These are phyloP conservation scores for Fennellomyces sp. DNA, from an alignment of 371 early-diverging fungal genomes.

Conservation along the genomic window DNA sequence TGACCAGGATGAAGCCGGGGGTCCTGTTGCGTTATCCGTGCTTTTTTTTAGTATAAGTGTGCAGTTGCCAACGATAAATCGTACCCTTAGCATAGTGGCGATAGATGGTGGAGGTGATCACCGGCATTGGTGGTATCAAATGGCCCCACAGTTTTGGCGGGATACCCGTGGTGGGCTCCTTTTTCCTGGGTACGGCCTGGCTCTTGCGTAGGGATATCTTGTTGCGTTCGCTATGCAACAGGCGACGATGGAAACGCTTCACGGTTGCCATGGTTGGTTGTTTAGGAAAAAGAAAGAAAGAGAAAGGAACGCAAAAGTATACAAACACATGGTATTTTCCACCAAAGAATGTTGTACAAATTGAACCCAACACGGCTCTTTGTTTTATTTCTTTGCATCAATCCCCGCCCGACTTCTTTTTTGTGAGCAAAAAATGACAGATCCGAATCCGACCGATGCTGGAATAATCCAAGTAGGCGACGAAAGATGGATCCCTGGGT, in stretches of 20 bases:
- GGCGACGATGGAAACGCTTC: background rate
- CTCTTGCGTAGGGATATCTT: conserved; percentile 10
- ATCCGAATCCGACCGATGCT: conserved; percentile 56
- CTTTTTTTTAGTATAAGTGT: background rate
- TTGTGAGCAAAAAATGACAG: conserved; percentile 48
- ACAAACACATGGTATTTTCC: background rate
- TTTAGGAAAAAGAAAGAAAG: background rate
- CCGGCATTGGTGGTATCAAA: conserved; percentile 16
- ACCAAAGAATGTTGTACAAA: background rate
- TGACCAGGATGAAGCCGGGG: conserved; percentile 47
- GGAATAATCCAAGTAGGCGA: conserved; percentile 58
- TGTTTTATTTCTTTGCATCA: conserved; percentile 11
- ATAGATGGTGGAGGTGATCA: conserved; percentile 19
- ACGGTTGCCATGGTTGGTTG: background rate
- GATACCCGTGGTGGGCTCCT: conserved; percentile 5
- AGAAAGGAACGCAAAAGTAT: background rate
- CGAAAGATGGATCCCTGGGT: conserved; percentile 58
- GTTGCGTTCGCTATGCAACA: conserved; percentile 1
- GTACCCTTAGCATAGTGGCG: conserved; percentile 20
- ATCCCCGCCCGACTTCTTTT: conserved; percentile 38
- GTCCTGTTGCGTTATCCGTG: conserved; percentile 25
- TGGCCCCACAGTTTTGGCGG: conserved; percentile 14
- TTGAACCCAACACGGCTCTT: background rate
- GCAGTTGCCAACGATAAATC: background rate
- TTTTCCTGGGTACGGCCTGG: conserved; percentile 6